These are phyloP conservation scores for Pseudocercospora eumusae DNA, from an alignment of 2,329 filamentous ascomycete species.

Conservation along the genomic window DNA sequence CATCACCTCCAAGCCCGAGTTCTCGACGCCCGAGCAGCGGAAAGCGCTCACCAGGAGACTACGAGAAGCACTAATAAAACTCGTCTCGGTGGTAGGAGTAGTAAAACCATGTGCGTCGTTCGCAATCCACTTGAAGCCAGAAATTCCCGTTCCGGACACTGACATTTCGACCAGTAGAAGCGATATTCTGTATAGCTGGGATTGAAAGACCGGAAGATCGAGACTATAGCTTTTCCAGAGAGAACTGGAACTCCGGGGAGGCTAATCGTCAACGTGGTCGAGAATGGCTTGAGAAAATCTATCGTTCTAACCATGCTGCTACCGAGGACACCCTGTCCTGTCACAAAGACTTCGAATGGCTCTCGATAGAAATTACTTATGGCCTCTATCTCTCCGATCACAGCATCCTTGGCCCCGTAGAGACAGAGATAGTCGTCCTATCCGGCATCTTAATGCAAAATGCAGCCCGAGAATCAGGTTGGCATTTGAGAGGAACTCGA, in stretches of 20 bases:
- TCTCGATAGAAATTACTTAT: slow-evolving; percentile 59
- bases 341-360: slow-evolving; percentile 55
- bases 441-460: slow-evolving; percentile 62
- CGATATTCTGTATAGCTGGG: slow-evolving; percentile 57
- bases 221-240: slow-evolving; percentile 55
- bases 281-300: slow-evolving; percentile 60
- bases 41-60: slow-evolving; percentile 54
- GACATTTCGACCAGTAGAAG: too few species aligned
- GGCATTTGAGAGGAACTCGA: slow-evolving; percentile 57
- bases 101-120: slow-evolving; percentile 61
- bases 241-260: slow-evolving; percentile 60
- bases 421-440: slow-evolving; percentile 58
- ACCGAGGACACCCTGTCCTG: slow-evolving; percentile 46
- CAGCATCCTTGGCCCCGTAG: slow-evolving; percentile 54
- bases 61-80: slow-evolving; percentile 62
- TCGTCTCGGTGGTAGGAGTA: slow-evolving; percentile 60
- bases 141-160: too few species aligned
- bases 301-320: slow-evolving; percentile 51
- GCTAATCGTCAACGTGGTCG: slow-evolving; percentile 56
- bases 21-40: slow-evolving; percentile 47
- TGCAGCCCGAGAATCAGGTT: slow-evolving; percentile 54
- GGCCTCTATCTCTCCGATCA: slow-evolving; percentile 61
- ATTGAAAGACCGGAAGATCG: slow-evolving; percentile 59
- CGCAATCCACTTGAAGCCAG: too few species aligned
- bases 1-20: slow-evolving; percentile 52